Percentiles rank a stretch among this genome's conserved stretches.
Conservation (phyloP, 2,329 filamentous ascomycete genomes). For the Cryphonectria parasitica region DNA sequence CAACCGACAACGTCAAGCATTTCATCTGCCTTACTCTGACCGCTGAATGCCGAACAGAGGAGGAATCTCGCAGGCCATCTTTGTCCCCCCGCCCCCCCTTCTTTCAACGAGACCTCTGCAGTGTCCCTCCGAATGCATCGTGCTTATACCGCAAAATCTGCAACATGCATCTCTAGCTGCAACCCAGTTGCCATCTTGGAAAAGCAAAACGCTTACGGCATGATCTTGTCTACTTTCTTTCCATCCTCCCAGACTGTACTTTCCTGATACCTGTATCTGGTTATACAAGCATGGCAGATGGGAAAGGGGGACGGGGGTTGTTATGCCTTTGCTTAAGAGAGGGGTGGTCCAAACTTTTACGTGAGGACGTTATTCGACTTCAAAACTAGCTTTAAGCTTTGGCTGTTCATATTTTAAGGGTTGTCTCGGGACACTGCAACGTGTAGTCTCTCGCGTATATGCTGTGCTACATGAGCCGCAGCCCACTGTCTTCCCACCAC, state of each 20-base stretch:
- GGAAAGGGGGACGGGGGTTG: not conserved
- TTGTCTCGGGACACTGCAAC: slow-evolving; percentile 2
- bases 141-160: not conserved
- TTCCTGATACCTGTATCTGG: not conserved
- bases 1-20: not conserved
- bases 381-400: not conserved
- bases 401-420: not conserved
- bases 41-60: not conserved
- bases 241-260: no score
- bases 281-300: not conserved
- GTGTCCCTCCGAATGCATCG: not conserved
- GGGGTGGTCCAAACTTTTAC: not conserved
- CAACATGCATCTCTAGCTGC: not conserved
- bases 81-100: no score
- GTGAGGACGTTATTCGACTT: not conserved
- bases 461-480: slow-evolving; percentile 20
- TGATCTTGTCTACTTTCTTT: not conserved
- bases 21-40: not conserved
- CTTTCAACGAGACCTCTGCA: not conserved
- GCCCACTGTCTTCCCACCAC: no score
- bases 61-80: not conserved
- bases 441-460: slow-evolving; percentile 3
- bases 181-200: not conserved
- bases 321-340: not conserved
- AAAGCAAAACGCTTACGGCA: no score